Base-by-base conservation (phyloP, 1,284 basidiomycete genomes). In the Vanrija sp. region DNA sequence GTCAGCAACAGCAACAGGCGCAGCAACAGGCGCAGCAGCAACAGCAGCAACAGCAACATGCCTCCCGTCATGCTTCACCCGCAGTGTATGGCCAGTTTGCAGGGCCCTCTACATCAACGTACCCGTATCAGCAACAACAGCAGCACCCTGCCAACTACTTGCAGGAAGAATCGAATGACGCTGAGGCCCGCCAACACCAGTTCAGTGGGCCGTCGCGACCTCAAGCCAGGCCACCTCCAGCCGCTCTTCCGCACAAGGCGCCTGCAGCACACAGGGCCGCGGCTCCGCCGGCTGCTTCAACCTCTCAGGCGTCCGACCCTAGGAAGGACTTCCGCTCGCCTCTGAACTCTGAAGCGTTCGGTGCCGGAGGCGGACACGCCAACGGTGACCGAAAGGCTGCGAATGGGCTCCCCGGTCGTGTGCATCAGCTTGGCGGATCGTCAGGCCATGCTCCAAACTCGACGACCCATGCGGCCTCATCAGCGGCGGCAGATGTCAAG, bases 61-160 rank as follows among this genome's bases (percentile, higher is more conserved):
- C 46, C 4, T 67, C 67, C 2, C 62, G 69, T 7, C 61, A 71
- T 39, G 67, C 62, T 12, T 69, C 69, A 1, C 67, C 71, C 23
- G 62, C 63, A 0, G 45, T 63, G 9, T 69, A 61, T 31, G 41
- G 51, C 25, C 36, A 38, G n/a, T 56, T 53, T 25, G 49, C 36
- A 0, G 54, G 51, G 6, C 35, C 57, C 31, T 39, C 63, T 41
- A 35, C 53, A 44, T 18, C 62, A 37, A 22, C 46, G 4, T 52
- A 44, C 39, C n/a, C 45, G 6, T 60, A 62, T 41, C 58, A 53
- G 39, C 22, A 43, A 1, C 14, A 38, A 4, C 31, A 31, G 31
- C 58, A 59, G 19, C 57, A 59, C 38, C 51, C 53, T 2, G 51
- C 57, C 2, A 53, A 24, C 19, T 55, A 53, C 35, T 27, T 55